These are phyloP conservation scores for Lenwebbia sp. DNA, from an alignment of 345 rosid species.

Conservation along the genomic window DNA sequence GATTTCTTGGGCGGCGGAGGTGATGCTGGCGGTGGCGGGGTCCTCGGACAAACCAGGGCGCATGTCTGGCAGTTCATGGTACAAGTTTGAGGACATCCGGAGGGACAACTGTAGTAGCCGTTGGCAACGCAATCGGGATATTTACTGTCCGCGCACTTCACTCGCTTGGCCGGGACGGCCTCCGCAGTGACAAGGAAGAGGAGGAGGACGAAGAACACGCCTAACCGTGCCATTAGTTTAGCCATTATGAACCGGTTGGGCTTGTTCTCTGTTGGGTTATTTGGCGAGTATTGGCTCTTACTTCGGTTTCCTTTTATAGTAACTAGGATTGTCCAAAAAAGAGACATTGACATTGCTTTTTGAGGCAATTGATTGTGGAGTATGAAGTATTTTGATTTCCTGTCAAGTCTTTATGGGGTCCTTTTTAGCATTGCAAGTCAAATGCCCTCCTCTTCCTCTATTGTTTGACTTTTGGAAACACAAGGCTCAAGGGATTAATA, in stretches of 20 bases:
- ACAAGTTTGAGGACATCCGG: not conserved
- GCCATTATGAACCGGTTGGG: not conserved
- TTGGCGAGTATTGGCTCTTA: not conserved
- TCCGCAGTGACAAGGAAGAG: not conserved
- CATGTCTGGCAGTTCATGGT: not conserved
- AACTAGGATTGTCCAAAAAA: not conserved
- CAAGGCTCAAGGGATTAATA: not conserved
- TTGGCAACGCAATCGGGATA: not conserved
- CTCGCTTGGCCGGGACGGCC: not conserved
- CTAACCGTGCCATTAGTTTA: not conserved
- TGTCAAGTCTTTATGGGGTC: not conserved
- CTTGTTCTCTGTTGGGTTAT: not conserved
- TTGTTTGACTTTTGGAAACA: not conserved
- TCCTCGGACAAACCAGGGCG: not conserved
- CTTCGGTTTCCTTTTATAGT: not conserved
- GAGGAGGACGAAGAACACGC: not conserved
- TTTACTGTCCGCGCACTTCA: not conserved
- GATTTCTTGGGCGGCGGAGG: not conserved
- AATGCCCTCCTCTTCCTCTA: not conserved
- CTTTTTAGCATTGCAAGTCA: not conserved
- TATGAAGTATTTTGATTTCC: not conserved
- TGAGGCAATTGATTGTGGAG: not conserved
- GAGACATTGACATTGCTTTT: not conserved
- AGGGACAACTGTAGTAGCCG: not conserved
- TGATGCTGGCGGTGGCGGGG: not conserved